Base-by-base conservation (phyloP, 2,329 filamentous ascomycete genomes). In the Colletotrichum abscissum region DNA sequence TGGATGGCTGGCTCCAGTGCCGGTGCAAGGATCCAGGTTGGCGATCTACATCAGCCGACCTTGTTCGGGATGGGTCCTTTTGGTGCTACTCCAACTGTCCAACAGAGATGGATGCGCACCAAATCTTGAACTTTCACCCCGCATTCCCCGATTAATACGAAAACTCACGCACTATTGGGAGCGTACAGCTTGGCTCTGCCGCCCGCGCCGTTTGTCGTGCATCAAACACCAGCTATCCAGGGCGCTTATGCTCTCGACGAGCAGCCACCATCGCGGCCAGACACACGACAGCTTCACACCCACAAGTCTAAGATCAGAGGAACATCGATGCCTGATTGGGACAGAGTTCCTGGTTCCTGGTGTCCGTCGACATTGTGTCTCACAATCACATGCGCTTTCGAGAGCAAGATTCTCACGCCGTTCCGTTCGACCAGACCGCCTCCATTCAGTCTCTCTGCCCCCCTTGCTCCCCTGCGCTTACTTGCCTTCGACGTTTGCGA, bases 341-440 rank as follows among this genome's bases (percentile, higher is more conserved):
- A 42, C 49, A 35, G 28, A 73, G 70, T 73, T 73, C 70, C 70
- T 73, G 70, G 70, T 73, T 73, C 70, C 70, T 73, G 70, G 56
- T 62, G 55, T 70, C 55, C 30, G 55, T 52, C 38, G 54, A 26
- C 42, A 38, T 38, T n/a, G 19, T 19, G 70, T 65, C 60, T 73
- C 46, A 38, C 49, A 49, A 28, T 73, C 67, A 73, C 67, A 65
- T 73, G 70, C 67, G 56, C 46, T 22, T 30, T 33, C 16, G n/a
- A 52, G 7, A 56, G 24, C 58, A 59, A 30, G 30, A n/a, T 42
- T 49, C 3, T 30, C 42, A 42, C 55, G 66, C 67, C n/a, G 55
- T 14, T 26, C 8, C 16, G 42, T 46, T 70, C 16, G 30, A 28
- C 52, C 49, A 56, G 55, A 60, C 33, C 55, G 59, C 35, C 35